These are phyloP conservation scores for Candida methanosorbosa DNA, from an alignment of 805 yeast species.

Conservation along the genomic window DNA sequence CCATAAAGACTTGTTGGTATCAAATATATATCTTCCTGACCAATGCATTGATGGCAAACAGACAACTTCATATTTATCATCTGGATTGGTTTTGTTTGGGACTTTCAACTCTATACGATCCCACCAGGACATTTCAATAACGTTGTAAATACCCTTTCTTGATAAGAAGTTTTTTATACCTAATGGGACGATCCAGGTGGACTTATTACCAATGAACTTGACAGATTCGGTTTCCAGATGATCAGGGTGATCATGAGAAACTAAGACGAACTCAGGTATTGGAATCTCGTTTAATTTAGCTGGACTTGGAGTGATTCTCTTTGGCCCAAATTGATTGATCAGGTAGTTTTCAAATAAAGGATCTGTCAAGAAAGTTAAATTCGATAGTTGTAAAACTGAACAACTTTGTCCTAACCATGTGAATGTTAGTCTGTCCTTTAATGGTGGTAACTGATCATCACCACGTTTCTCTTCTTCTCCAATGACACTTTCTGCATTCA, in stretches of 20 bases:
- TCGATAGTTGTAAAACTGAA: constrained; percentile 60
- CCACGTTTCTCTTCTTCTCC: constrained; percentile 1
- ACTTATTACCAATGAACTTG: constrained; percentile 42
- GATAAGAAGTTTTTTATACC: constrained; percentile 61
- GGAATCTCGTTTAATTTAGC: constrained; percentile 56
- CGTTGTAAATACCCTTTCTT: constrained; percentile 48
- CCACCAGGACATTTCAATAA: constrained; percentile 92
- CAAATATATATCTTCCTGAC: constrained; percentile 82
- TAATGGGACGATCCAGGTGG: constrained; percentile 80
- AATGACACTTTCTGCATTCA: constrained; percentile 13
- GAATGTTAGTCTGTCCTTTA: constrained; percentile 44
- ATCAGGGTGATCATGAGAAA: constrained; percentile 94
- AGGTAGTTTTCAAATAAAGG: constrained; percentile 69
- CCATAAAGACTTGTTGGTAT: constrained; percentile 80
- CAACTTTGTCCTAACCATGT: constrained; percentile 97
- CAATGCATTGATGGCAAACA: constrained; percentile 96
- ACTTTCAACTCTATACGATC: constrained; percentile 39
- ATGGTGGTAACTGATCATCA: constrained; percentile 19
- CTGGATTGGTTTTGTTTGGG: not conserved
- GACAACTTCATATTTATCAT: constrained; percentile 62
- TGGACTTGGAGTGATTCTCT: constrained; percentile 75
- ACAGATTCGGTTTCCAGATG: constrained; percentile 69
- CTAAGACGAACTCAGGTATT: constrained; percentile 61
- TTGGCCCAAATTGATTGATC: constrained; percentile 67
- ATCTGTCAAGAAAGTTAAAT: constrained; percentile 74